These are phyloP conservation scores for Picocystis salinarum DNA, from an alignment of 139 green algal genomes.

Conservation along the genomic window DNA sequence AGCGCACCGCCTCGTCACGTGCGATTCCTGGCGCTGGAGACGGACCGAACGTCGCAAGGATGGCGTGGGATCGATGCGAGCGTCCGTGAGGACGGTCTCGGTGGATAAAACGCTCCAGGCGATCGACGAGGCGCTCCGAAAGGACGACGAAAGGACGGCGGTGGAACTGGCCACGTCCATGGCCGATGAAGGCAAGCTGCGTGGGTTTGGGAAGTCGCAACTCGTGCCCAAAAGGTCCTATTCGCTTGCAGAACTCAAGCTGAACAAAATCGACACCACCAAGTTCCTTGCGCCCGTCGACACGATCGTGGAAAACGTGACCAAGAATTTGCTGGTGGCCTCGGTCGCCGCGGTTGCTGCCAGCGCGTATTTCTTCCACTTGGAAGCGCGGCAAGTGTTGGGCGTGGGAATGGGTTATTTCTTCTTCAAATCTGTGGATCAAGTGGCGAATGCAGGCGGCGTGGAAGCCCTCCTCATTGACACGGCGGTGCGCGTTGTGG, in stretches of 20 bases:
- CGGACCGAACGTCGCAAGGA: too few relatives aligned
- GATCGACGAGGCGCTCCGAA: too few relatives aligned
- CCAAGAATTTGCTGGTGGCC: slow-evolving; percentile 22
- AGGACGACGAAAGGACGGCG: too few relatives aligned
- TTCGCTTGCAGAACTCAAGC: slow-evolving; percentile 56
- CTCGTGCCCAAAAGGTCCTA: too few relatives aligned
- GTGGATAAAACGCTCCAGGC: too few relatives aligned
- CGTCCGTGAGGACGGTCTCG: too few relatives aligned
- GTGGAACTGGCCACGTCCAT: too few relatives aligned
- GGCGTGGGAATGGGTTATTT: slow-evolving; percentile 18
- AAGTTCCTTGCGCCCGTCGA: slow-evolving; percentile 59
- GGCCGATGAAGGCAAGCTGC: too few relatives aligned
- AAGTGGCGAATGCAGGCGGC: slow-evolving; percentile 39
- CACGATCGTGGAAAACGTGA: slow-evolving; percentile 39
- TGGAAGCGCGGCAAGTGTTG: slow-evolving; percentile 16
- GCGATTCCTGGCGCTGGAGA: too few relatives aligned
- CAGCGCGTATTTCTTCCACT: slow-evolving; percentile 11
- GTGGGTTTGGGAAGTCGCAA: too few relatives aligned
- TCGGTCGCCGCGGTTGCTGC: slow-evolving; percentile 32
- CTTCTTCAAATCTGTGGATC: slow-evolving; percentile 33
- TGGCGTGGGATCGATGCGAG: too few relatives aligned
- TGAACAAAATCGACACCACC: slow-evolving; percentile 70
- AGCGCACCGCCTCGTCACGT: too few relatives aligned
- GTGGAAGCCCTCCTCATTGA: slow-evolving; percentile 60
- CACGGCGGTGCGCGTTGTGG: slow-evolving; percentile 30